Conservation (phyloP, 2,329 filamentous ascomycete genomes). For the Pseudocercospora crystallina region DNA sequence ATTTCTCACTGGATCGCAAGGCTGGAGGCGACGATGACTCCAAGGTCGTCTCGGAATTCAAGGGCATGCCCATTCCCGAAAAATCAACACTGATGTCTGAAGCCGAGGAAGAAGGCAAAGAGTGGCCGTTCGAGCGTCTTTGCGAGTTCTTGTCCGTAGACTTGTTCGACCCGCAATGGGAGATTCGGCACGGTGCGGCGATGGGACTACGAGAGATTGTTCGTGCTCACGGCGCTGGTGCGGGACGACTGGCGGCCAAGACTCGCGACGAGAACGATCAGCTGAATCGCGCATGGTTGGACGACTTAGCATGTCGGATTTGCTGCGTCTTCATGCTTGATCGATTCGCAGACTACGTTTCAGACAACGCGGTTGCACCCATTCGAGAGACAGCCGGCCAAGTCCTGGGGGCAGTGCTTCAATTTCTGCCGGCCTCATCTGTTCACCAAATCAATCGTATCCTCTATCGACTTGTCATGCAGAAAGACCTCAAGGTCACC, state of each 20-base stretch:
- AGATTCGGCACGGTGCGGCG: conserved; percentile 91
- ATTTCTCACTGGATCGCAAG: conserved; percentile 83
- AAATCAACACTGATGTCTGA: conserved; percentile 84
- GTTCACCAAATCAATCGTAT: conserved; percentile 83
- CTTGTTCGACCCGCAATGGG: conserved; percentile 90
- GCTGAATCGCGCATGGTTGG: conserved; percentile 81
- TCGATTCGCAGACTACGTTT: conserved; percentile 95
- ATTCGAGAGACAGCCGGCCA: conserved; percentile 95
- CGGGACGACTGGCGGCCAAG: conserved; percentile 73
- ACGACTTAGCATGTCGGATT: conserved; percentile 91
- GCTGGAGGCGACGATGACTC: conserved; percentile 76
- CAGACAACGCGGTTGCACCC: conserved; percentile 92
- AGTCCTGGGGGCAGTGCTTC: conserved; percentile 83
- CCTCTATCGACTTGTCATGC: conserved; percentile 87
- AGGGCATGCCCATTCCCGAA: conserved; percentile 75
- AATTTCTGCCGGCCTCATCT: conserved; percentile 74
- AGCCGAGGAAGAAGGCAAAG: conserved; percentile 70
- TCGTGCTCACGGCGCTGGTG: conserved; percentile 85
- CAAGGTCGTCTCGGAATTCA: conserved; percentile 94
- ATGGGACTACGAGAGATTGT: conserved; percentile 92
- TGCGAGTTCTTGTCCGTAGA: conserved; percentile 94
- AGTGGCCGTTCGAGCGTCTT: conserved; percentile 93
- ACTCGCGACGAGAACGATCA: conserved; percentile 71
- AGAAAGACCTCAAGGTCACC: conserved; percentile 73
- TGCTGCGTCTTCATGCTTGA: conserved; percentile 97